Base-by-base conservation (phyloP, 2,329 filamentous ascomycete genomes). In the Septoria linicola region DNA sequence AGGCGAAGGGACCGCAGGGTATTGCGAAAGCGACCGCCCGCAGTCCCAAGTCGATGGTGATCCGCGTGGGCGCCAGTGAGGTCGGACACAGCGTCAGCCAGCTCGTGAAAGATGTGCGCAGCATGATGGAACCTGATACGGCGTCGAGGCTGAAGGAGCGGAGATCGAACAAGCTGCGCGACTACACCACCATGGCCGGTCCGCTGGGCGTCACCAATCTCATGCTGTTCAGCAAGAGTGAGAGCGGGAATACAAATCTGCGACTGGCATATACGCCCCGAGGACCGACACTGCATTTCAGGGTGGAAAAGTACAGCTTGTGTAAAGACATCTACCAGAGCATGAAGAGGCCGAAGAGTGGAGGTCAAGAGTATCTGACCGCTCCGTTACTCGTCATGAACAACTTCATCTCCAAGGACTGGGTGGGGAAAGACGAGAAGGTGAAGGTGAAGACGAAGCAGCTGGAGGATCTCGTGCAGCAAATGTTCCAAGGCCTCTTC, bases 321-420 rank as follows among this genome's bases (percentile, higher is more conserved):
- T 89, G 87, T 72, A 96, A 93, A 70, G 93, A 99, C 69, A 84
- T 99, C 3, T 81, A 87, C 62, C 87, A 83, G 66, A 84, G 89
- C 11, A 83, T 95, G 73, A 89, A 87, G 70, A 87, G 89, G 62
- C 89, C 92, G 7, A 83, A 84, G 66, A 87, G 85, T 41, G 85
- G 86, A 41, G 89, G 87, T 57, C 92, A 65, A 68, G 89, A 96
- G 69, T 95, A 89, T 64, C 78, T 87, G 51, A 89, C 84, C 36
- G 84, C 93, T 5, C 93, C 93, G 56, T 73, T 97, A 82, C 80
- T 99, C 37, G 93, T 99, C 60, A 97, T 99, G 93, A 99, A 99
- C 75, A 96, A 96, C 71, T 96, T 99, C 71, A 81, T 82, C 32
- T 85, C 84, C 3, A 77, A 56, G 70, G 55, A 59, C 68, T 73